Base-by-base conservation (phyloP, 2,329 filamentous ascomycete species). In the Aspergillus calidoustus region DNA sequence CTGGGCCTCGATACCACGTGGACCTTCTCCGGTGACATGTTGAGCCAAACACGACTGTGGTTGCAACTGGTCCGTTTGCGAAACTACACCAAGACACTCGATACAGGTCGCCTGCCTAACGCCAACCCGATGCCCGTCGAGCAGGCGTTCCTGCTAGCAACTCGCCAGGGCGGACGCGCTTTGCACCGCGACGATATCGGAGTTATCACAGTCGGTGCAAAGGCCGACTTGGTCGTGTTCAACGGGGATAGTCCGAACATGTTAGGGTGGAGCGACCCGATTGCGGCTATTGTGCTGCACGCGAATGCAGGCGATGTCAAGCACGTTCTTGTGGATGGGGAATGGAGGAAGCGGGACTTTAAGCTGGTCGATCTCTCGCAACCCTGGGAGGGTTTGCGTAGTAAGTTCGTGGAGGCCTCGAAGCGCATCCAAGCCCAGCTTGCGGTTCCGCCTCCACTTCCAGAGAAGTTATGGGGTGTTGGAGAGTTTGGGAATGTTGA, bases 241-340 rank as follows among this genome's bases (percentile, higher is more conserved):
- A 77, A 86, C 60, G 83, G 82, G 0, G 72, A 77, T 1, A 77
- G 79, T 0, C 83, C 84, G 0, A 60, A 57, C 51, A 73, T 87
- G 67, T 73, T 86, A 0, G 85, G 85, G 3, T 87, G 84, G 83
- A 73, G 64, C 6, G 84, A 87, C 59, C 83, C 84, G 0, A 77
- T 87, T 3, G 84, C 84, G 0, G 85, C 85, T 0, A 75, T 87
- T 1, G 80, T 87, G 28, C 71, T 87, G 41, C 85, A 87, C 61
- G 61, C 63, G 15, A 61, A 50, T 19, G 22, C 52, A 5, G 48
- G 34, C 6, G 56, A 58, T 34, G 48, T 58, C 22, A 34, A 58
- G 48, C 56, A 58, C 30, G 56, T 58, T 4, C 23, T 58, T 44
- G 56, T 58, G 19, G 56, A 58, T 11, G 56, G 56, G n/a, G 31